Conservation (phyloP, 2,329 filamentous ascomycete genomes). For the Sarocladium strictum region DNA sequence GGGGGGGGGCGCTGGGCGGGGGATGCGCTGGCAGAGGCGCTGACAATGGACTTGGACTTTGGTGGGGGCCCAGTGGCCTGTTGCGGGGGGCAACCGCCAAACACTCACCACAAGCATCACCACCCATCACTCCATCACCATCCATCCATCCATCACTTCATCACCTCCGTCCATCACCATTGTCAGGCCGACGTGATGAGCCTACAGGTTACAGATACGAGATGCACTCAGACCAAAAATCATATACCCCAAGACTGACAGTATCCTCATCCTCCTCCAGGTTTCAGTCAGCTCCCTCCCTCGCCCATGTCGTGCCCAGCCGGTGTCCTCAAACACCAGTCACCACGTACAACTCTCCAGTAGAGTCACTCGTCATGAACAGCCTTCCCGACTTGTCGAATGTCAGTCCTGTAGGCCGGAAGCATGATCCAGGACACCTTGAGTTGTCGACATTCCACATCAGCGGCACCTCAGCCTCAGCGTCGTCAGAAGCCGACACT, state of each 20-base stretch:
- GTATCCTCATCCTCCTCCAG: too few relatives aligned
- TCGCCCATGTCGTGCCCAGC: too few relatives aligned
- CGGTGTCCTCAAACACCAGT: conserved; percentile 14
- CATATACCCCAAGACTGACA: too few relatives aligned
- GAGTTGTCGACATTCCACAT: conserved; percentile 42
- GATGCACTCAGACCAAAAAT: too few relatives aligned
- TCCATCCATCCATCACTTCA: too few relatives aligned
- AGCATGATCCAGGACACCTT: conserved; percentile 41
- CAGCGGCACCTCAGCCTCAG: conserved; percentile 37
- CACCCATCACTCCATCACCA: not conserved
- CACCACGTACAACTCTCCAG: conserved; percentile 49
- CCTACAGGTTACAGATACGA: too few relatives aligned
- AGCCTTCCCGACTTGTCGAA: conserved; percentile 35
- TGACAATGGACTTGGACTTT: not conserved
- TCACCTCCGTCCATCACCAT: not conserved
- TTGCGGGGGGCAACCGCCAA: conserved; percentile 1
- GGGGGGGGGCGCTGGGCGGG: too few relatives aligned
- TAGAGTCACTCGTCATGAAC: conserved; percentile 47
- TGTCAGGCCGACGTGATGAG: not conserved
- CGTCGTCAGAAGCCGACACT: conserved; percentile 26
- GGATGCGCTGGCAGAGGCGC: not conserved
- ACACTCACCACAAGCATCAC: not conserved
- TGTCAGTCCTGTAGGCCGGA: conserved; percentile 45
- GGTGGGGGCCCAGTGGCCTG: not conserved
- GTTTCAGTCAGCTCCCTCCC: too few relatives aligned